Base-by-base conservation (phyloP, 805 yeast genomes). In the Candida gorgasii region DNA sequence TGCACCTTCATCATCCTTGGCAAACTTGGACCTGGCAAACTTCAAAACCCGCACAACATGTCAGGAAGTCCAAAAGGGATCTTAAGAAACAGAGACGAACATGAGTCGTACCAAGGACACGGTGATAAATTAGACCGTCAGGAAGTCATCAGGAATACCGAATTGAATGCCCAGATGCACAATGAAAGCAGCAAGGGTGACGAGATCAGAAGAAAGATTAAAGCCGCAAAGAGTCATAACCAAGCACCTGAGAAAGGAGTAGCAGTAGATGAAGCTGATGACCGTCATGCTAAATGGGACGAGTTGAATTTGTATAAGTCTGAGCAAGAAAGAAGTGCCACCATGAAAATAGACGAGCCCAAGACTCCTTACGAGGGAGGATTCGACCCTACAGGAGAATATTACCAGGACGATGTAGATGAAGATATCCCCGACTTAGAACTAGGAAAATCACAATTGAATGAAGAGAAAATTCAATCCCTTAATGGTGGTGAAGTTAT, bases 291-390 rank as follows among this genome's bases (percentile, higher is more conserved):
- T 51, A 76, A 82, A 57, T 90, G 97, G 97, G 95, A 90, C 58
- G 90, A 86, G 51, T 70, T 82, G 47, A 90, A 90, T 55, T 62
- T 90, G 41, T 78, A 75, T 39, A 78, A 76, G 39, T 76, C 87
- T 3, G 95, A 89, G 57, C 86, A 79, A 58, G 87, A 84, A 52
- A 80, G 80, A 61, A 63, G 75, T 8, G 78, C 89, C 16, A 83
- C 87, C 20, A 83, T 84, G 89, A 82, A 82, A 53, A 88, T 90
- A 33, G 95, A 88, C 57, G 97, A 90, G 61, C 97, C 97, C 16
- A 90, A 90, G 69, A 90, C 97, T 1, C 97, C 97, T 4, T 90
- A 85, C 55, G 95, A 87, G 58, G 95, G 93, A 8, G 95, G 96
- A 0, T 84, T 87, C 19, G 82, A 85, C 54, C 90, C 93, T 0